phyloP scores from a whole-genome alignment of 1,284 basidiomycete genomes.

The Porodaedalea pini region DNA sequence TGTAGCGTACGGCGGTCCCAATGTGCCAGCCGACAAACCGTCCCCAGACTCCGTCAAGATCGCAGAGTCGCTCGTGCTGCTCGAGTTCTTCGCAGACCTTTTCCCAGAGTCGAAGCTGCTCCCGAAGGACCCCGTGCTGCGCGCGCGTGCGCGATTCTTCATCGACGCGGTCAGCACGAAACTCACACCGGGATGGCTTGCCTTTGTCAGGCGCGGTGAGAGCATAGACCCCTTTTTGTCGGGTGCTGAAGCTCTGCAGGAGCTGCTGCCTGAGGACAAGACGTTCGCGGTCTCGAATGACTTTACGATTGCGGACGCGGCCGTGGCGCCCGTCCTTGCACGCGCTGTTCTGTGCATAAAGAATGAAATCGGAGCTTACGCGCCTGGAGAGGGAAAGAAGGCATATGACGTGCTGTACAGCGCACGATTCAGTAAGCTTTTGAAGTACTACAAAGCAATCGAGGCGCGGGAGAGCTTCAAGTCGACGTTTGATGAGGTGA shows the following conservation, averaged over 20 bases:
- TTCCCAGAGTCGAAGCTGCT: slow-evolving; percentile 44
- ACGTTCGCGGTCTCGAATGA: slow-evolving; percentile 42
- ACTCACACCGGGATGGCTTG: slow-evolving; percentile 37
- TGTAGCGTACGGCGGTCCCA: slow-evolving; percentile 55
- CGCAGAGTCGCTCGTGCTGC: slow-evolving; percentile 56
- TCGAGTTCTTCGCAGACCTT: slow-evolving; percentile 61
- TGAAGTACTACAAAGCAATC: slow-evolving; percentile 39
- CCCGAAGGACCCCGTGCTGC: slow-evolving; percentile 49
- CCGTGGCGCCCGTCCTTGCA: slow-evolving; percentile 35
- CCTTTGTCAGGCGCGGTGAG: slow-evolving; percentile 40
- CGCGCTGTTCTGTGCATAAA: slow-evolving; percentile 38
- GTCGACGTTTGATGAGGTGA: slow-evolving; percentile 41
- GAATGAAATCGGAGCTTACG: slow-evolving; percentile 41
- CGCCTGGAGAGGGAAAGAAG: slow-evolving; percentile 39
- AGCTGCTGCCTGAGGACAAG: slow-evolving; percentile 37
- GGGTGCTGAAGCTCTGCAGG: slow-evolving; percentile 41
- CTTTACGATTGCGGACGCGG: slow-evolving; percentile 35
- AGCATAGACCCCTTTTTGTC: slow-evolving; percentile 37
- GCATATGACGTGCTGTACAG: slow-evolving; percentile 38
- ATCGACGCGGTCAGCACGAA: slow-evolving; percentile 48
- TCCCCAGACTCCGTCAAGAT: slow-evolving; percentile 56
- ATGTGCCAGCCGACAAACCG: slow-evolving; percentile 46
- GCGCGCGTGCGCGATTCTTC: slow-evolving; percentile 60
- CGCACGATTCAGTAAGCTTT: slow-evolving; percentile 40
- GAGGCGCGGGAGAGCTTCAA: slow-evolving; percentile 47